phyloP scores from a whole-genome alignment of 2,329 filamentous ascomycete species.

The Penicillium sp. region DNA sequence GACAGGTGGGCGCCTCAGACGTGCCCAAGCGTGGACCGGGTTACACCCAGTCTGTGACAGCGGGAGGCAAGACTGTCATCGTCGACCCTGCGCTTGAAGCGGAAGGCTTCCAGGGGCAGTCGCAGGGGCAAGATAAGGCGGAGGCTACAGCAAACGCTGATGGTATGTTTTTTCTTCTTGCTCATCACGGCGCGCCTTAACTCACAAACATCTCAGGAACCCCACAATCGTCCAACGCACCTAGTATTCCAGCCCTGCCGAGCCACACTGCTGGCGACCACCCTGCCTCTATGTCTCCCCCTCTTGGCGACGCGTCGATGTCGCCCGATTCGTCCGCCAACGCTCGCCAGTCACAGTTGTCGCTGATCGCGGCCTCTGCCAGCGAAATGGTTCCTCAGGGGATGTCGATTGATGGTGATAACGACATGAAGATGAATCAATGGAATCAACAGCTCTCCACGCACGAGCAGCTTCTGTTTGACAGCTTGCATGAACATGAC shows the following conservation, averaged over 20 bases:
- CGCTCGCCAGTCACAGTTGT: conserved; percentile 43
- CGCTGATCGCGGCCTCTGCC: conserved; percentile 46
- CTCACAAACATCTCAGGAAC: conserved; percentile 27
- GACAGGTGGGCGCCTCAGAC: conserved; percentile 62
- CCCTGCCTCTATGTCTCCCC: conserved; percentile 35
- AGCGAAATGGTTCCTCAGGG: conserved; percentile 45
- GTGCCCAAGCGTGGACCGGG: conserved; percentile 43
- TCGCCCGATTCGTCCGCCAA: conserved; percentile 37
- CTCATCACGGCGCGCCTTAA: background rate
- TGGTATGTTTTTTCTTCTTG: conserved; percentile 10
- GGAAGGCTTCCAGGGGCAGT: conserved; percentile 38
- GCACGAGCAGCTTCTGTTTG: conserved; percentile 40
- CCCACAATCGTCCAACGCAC: conserved; percentile 30
- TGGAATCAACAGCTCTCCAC: conserved; percentile 39
- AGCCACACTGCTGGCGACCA: conserved; percentile 32
- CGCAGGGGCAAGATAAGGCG: conserved; percentile 23
- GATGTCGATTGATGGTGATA: conserved; percentile 35
- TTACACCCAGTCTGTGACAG: conserved; percentile 40
- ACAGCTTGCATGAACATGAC: conserved; percentile 41
- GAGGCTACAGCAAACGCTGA: conserved; percentile 14
- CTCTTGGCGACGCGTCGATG: conserved; percentile 33
- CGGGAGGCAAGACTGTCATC: conserved; percentile 41
- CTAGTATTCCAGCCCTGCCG: conserved; percentile 33
- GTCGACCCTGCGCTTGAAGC: conserved; percentile 44
- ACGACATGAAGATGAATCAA: conserved; percentile 31